Base-by-base conservation (phyloP, 2,329 filamentous ascomycete species). In the Neonectria faginata region DNA sequence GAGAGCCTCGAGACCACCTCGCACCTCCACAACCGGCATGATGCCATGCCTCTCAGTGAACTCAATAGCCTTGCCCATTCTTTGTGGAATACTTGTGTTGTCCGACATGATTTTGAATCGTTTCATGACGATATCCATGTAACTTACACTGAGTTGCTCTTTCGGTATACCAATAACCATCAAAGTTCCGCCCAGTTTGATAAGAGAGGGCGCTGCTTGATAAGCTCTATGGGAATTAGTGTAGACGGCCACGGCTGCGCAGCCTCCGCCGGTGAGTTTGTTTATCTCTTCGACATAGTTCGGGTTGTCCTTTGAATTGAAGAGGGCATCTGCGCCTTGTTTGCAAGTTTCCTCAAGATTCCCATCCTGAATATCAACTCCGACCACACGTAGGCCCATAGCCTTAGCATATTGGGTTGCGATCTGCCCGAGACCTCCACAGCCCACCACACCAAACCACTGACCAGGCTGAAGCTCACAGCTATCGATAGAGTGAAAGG, bases 401-500 rank as follows among this genome's bases (percentile, higher is more conserved):
- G 81, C 82, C 67, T 81, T 82, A 16, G 81, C 81, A 67, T 77
- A 84, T 64, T 84, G 81, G 9, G 81, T 77, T 4, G 81, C 81
- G 57, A 83, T 78, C 67, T 84, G 81, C 8, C 82, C 82, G 16
- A 84, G 74, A 11, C 81, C 81, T 18, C 82, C 82, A 61, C 77
- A 79, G 10, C 81, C 81, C 44, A 83, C 75, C 27, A 83, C 77
- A n/a, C 70, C 83, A 31, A 84, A 74, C 74, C 77, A 80, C 65
- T 80, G 72, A 7, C 78, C 79, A 0, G 75, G 70, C 18, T 73
- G 77, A 20, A 79, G 73, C 14, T 74, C 74, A 53, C 76, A 79
- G 61, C 77, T 76, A 57, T 80, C 77, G 27, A 81, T 74, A 12
- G 78, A 76, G 64, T 80, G 78, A 67, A 79, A 81, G 3, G 79